Evolutionary conservation across 768 basidiomycete species (phyloP).

Genomic region (Scleroderma bovista): DNA sequence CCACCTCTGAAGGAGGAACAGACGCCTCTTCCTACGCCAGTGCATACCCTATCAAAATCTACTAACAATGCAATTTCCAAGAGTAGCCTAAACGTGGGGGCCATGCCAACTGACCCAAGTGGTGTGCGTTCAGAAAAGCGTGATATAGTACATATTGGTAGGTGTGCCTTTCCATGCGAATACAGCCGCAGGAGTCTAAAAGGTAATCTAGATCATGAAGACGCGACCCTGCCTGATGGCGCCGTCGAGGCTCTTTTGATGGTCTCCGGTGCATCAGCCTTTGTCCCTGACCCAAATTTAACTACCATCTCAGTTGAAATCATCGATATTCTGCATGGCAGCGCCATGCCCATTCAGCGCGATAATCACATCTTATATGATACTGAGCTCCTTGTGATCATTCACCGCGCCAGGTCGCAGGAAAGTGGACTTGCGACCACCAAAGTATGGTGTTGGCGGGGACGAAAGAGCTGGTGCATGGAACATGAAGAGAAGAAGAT

Average conservation of each 20-base stretch:
- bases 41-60: conserved; percentile 43
- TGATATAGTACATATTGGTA: conserved; percentile 31
- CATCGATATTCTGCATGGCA: conserved; percentile 50
- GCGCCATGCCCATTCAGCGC: conserved; percentile 39
- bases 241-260: conserved; percentile 45
- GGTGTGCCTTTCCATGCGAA: conserved; percentile 8
- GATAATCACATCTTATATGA: conserved; percentile 65
- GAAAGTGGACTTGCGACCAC: conserved; percentile 63
- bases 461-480: conserved; percentile 45
- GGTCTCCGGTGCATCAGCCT: conserved; percentile 9
- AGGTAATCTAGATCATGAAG: conserved; percentile 31
- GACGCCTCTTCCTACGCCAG: conserved; percentile 53
- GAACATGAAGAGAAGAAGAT: conserved; percentile 64
- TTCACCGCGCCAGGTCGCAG: conserved; percentile 64
- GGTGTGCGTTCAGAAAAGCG: neutral
- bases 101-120: neutral
- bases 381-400: conserved; percentile 58
- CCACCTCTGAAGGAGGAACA: conserved; percentile 66
- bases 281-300: conserved; percentile 29
- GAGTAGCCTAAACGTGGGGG: neutral
- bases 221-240: conserved; percentile 42
- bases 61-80: conserved; percentile 38
- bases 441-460: conserved; percentile 74
- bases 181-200: neutral
- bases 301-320: conserved; percentile 72